Percentiles rank a stretch among this genome's conserved stretches.
phyloP scores from a whole-genome alignment of 2,329 filamentous ascomycete genomes.

The Blastomyces gilchristii region DNA sequence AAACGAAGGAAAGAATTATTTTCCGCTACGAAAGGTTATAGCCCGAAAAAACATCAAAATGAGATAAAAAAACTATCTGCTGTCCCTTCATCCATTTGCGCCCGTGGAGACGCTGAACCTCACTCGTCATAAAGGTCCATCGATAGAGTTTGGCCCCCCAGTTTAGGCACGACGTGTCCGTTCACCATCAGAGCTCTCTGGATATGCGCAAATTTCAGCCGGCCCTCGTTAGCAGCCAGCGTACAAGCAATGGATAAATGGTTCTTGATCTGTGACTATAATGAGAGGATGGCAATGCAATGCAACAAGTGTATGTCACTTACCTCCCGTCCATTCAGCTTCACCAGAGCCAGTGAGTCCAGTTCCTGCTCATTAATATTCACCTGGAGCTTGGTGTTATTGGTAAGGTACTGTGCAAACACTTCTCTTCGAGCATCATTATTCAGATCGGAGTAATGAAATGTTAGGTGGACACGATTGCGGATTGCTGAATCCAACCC shows the following conservation, averaged over 20 bases:
- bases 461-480: neutral
- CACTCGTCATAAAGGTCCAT: too few species aligned
- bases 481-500: neutral
- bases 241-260: neutral
- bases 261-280: neutral
- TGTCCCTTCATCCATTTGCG: too few species aligned
- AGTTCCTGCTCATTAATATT: neutral
- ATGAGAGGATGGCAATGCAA: too few species aligned
- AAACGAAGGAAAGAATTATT: too few species aligned
- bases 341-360: neutral
- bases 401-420: neutral
- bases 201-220: neutral
- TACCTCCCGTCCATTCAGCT: neutral
- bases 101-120: too few species aligned
- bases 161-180: neutral
- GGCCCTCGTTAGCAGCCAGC: neutral
- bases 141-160: neutral
- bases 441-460: neutral
- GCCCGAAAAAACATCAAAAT: too few species aligned
- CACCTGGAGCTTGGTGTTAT: neutral
- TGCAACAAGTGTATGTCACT: neutral
- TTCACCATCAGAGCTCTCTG: neutral
- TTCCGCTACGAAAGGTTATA: too few species aligned
- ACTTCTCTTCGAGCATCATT: neutral
- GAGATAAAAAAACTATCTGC: too few species aligned